Conservation (phyloP, 2,329 filamentous ascomycete species). For the Cladosporium velox region DNA sequence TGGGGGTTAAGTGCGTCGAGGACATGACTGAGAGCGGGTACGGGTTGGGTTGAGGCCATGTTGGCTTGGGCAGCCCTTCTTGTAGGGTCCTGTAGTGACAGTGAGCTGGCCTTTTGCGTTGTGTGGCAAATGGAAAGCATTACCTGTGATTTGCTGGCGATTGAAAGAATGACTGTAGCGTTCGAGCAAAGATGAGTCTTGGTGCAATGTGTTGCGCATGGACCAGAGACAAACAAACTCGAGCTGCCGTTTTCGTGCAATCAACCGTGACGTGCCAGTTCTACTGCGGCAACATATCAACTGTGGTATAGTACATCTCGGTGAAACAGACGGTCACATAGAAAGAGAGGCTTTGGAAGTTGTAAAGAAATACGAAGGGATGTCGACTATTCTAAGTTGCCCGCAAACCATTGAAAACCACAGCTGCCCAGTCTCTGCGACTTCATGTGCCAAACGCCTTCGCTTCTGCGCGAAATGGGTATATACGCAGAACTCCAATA, state of each 20-base stretch:
- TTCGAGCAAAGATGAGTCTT: not conserved
- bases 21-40: not conserved
- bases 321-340: not conserved
- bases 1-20: not conserved
- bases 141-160: not conserved
- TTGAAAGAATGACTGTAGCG: not conserved
- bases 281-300: not conserved
- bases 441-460: not conserved
- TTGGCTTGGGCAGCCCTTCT: not conserved
- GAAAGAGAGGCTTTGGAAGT: not conserved
- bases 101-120: not conserved
- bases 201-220: not conserved
- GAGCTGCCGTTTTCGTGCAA: not conserved
- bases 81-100: not conserved
- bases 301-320: not conserved
- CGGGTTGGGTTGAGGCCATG: not conserved
- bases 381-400: not conserved
- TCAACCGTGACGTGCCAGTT: not conserved
- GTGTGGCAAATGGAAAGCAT: not conserved
- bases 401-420: not conserved
- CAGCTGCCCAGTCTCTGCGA: not conserved
- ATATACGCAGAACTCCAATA: constrained; percentile 12
- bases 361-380: not conserved
- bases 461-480: not conserved
- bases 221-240: not conserved